Evolutionary conservation across 495 filamentous ascomycete genomes (phyloP).

Genomic region (Halenospora varia): DNA sequence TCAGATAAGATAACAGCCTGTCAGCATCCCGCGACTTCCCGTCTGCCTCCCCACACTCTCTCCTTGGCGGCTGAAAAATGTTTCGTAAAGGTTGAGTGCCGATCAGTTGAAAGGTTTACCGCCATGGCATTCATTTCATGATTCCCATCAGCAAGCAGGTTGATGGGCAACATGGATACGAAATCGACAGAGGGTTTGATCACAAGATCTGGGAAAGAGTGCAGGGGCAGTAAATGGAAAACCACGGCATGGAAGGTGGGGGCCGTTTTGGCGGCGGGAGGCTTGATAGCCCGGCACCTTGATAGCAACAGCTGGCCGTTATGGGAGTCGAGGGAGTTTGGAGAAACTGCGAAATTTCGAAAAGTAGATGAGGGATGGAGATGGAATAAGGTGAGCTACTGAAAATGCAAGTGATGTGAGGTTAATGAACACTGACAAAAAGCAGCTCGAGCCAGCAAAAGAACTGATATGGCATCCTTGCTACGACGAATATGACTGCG

Average conservation of each 20-base stretch:
- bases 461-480: slow-evolving; percentile 24
- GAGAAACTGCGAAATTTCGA: background rate
- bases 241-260: no score
- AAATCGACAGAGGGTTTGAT: no score
- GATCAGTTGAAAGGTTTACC: no score
- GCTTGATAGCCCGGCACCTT: no score
- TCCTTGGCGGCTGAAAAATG: background rate
- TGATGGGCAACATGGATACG: no score
- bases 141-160: no score
- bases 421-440: background rate
- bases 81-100: no score
- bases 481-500: slow-evolving; percentile 32
- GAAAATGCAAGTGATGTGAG: background rate
- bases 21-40: background rate
- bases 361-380: background rate
- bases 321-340: background rate
- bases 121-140: no score
- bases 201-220: no score
- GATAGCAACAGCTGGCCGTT: background rate
- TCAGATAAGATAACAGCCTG: background rate
- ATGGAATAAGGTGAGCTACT: no score
- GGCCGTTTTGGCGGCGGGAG: no score
- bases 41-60: background rate
- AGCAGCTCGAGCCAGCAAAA: slow-evolving; percentile 30
- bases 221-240: no score